phyloP scores from a whole-genome alignment of 2,329 filamentous ascomycete species.

The Dactylellina haptotyla region DNA sequence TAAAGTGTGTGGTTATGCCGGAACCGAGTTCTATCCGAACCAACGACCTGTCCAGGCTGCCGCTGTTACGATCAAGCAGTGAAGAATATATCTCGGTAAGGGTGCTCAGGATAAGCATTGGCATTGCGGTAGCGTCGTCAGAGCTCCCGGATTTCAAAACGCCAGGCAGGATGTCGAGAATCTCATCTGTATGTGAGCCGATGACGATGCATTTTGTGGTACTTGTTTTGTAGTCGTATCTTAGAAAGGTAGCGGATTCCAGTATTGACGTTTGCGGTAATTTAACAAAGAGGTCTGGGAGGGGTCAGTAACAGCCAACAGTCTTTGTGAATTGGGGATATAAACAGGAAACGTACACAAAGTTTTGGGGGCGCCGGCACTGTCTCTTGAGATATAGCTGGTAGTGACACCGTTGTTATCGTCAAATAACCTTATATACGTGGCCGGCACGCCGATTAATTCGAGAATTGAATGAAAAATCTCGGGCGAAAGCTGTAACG shows the following conservation, averaged over 20 bases:
- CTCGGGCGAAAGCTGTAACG: not conserved
- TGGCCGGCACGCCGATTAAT: not conserved
- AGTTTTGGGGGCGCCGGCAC: not conserved
- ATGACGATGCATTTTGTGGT: not conserved
- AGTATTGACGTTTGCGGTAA: not conserved
- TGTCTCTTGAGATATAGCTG: not conserved
- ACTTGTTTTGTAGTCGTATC: not conserved
- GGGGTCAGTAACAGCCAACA: not conserved
- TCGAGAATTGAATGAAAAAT: not conserved
- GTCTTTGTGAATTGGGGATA: no score
- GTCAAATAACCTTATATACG: not conserved
- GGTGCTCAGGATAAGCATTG: not conserved
- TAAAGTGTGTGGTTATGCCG: not conserved
- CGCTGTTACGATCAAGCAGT: not conserved
- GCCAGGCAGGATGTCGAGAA: not conserved
- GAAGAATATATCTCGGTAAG: not conserved
- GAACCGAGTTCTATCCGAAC: not conserved
- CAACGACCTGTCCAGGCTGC: not conserved
- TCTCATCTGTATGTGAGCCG: not conserved
- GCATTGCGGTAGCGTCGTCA: not conserved
- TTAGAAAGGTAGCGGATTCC: not conserved
- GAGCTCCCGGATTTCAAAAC: not conserved
- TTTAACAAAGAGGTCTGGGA: not conserved
- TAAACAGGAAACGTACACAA: not conserved
- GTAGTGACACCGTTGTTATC: constrained; percentile 9